A percentile compares a stretch with the other conserved stretches of the same genome.
These are phyloP conservation scores for Starmerella lactis-condensi DNA, from an alignment of 805 yeast species.

Conservation along the genomic window DNA sequence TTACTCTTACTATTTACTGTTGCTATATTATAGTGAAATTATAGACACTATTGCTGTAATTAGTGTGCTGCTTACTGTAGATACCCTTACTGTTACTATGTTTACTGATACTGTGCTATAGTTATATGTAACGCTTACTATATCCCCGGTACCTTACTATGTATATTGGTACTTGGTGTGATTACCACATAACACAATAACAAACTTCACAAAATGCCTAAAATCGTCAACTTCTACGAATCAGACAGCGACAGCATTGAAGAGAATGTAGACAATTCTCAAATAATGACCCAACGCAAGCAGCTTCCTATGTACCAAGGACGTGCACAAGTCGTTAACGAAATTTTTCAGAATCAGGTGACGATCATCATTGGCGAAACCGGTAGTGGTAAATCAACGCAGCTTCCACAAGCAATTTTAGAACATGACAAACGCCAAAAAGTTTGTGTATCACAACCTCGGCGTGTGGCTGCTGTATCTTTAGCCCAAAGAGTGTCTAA, in stretches of 20 bases:
- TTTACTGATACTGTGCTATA: too few relatives aligned
- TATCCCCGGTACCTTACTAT: too few relatives aligned
- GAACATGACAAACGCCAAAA: slow-evolving; percentile 27
- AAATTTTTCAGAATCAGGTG: slow-evolving; percentile 40
- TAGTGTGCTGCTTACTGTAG: too few relatives aligned
- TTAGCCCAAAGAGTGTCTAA: slow-evolving; percentile 83
- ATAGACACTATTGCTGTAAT: too few relatives aligned
- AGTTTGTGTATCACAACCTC: slow-evolving; percentile 89
- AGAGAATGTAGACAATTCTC: not conserved
- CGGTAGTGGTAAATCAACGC: slow-evolving; percentile 96
- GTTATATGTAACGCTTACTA: too few relatives aligned
- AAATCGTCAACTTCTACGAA: slow-evolving; percentile 11
- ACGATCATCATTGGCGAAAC: slow-evolving; percentile 86
- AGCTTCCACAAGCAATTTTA: slow-evolving; percentile 79
- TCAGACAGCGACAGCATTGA: slow-evolving; percentile 5
- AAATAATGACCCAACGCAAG: slow-evolving; percentile 6
- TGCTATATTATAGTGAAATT: too few relatives aligned
- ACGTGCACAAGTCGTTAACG: slow-evolving; percentile 40
- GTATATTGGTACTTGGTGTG: too few relatives aligned
- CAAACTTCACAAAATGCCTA: slow-evolving; percentile 5
- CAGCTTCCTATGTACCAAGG: slow-evolving; percentile 59
- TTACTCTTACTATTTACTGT: too few relatives aligned
- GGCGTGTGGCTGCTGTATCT: slow-evolving; percentile 93
- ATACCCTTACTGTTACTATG: too few relatives aligned
- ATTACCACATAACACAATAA: too few relatives aligned